These are phyloP conservation scores for Stenogyne calaminthoides DNA, from an alignment of 305 asterid species.

Conservation along the genomic window DNA sequence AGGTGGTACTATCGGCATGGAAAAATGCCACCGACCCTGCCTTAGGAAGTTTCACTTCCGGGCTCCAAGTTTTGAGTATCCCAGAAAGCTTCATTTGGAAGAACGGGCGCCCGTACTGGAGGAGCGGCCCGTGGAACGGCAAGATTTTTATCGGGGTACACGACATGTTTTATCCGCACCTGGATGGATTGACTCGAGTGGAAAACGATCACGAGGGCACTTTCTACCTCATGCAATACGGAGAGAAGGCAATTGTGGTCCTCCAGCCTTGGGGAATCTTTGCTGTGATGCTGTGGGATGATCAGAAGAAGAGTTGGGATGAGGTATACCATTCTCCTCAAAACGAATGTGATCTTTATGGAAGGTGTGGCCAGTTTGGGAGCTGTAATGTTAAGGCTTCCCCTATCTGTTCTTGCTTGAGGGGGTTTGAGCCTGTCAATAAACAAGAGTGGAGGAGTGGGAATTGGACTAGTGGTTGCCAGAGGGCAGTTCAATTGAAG, in stretches of 20 bases:
- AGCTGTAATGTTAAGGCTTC: no score
- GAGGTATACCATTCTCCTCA: conserved; percentile 27
- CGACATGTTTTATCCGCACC: conserved; percentile 31
- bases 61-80: no score
- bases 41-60: conserved; percentile 29
- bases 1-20: conserved; percentile 33
- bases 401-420: conserved; percentile 49
- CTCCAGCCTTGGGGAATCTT: conserved; percentile 25
- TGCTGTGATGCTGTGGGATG: conserved; percentile 35
- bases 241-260: conserved; percentile 9
- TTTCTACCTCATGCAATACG: conserved; percentile 28
- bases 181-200: conserved; percentile 27
- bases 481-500: conserved; percentile 36
- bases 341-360: conserved; percentile 46
- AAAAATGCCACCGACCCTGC: conserved; percentile 29
- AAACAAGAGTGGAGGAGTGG: conserved; percentile 15
- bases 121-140: conserved; percentile 45
- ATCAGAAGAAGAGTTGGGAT: conserved; percentile 30
- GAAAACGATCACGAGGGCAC: conserved; percentile 5
- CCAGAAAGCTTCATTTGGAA: conserved; percentile 31
- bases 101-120: conserved; percentile 35
- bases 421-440: conserved; percentile 48
- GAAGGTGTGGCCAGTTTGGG: conserved; percentile 56
- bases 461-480: conserved; percentile 62
- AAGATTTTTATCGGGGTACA: conserved; percentile 32